Evolutionary conservation across 164 flowering plant genomes (phyloP), one percentile per base, ranked within the genome.

Genomic region (Magnolia changhungtana): DNA sequence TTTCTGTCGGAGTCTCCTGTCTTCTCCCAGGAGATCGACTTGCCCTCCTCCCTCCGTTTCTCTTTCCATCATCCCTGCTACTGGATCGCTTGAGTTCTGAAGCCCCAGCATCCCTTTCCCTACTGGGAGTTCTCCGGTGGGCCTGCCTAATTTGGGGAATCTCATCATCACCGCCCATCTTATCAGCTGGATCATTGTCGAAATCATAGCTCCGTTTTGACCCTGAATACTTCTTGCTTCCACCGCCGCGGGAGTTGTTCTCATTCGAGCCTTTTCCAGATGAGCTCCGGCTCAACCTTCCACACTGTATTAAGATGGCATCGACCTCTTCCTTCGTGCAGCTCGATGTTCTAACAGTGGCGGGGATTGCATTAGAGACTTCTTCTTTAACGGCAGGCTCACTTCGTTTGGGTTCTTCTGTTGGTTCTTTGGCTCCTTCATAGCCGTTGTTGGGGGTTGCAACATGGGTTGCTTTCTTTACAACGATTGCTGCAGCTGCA

Each of bases 261-360:
- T 70, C 71, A 18, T 70, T 63, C 27, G 50, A 29, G 61, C 75
- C 5, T 70, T 87, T 90, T 1, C 89, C 92, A 23, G 97, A 90
- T 2, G 98, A 94, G 86, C 93, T 91, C 14, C 96, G 80, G 85
- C 98, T 94, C 4, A 96, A 91, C 81, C 98, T 74, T 9, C 99
- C 99, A 37, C 98, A 96, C 79, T 94, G 98, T 0, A 96, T 90
- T 63, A 96, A 80, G 76, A 96, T 96, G 1, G 98, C 94, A 74
- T 96, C 99, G 27, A 96, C 89, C 77, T 95, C 98, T 64, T 93
- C 99, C 74, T 92, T 92, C 0, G 92, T 91, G 82, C 97, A 95
- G 84, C 95, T 95, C 2, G 98, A 93, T 0, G 94, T 89, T 84
- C 96, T 88, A 73, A 89, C 87, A 1, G 81, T 49, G 0, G 77